Conservation (phyloP, 116 monocot species). For the Zostera marina region DNA sequence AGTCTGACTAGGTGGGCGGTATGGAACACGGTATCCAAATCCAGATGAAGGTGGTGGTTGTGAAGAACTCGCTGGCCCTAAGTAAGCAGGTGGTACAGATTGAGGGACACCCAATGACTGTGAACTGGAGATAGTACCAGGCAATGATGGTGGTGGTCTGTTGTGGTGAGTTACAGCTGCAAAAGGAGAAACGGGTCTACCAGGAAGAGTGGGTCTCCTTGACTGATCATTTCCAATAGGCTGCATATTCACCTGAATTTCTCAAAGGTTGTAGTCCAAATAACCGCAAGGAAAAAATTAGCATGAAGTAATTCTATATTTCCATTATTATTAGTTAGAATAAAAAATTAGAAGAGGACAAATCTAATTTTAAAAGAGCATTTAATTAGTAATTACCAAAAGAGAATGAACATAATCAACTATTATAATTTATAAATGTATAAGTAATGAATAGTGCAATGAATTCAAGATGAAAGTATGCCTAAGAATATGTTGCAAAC, state of each 20-base stretch:
- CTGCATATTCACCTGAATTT: slow-evolving; percentile 15
- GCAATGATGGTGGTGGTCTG: slow-evolving; percentile 13
- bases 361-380: too few species aligned
- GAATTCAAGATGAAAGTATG: too few species aligned
- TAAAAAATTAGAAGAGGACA: too few species aligned
- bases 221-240: slow-evolving; percentile 13
- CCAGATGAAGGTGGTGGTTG: slow-evolving; percentile 11
- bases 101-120: slow-evolving; percentile 19
- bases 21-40: slow-evolving; percentile 23
- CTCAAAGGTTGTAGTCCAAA: background rate
- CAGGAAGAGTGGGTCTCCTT: slow-evolving; percentile 6
- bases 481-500: too few species aligned
- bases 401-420: too few species aligned
- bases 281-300: background rate
- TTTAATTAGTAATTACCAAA: too few species aligned
- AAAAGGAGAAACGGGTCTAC: slow-evolving; percentile 20
- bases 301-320: too few species aligned
- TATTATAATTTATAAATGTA: too few species aligned
- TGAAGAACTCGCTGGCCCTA: slow-evolving; percentile 14
- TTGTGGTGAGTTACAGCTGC: slow-evolving; percentile 10
- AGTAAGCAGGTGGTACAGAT: slow-evolving; percentile 8
- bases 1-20: slow-evolving; percentile 13
- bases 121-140: slow-evolving; percentile 12
- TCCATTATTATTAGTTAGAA: too few species aligned
- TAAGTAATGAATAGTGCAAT: too few species aligned